Evolutionary conservation across 2,329 filamentous ascomycete species (phyloP).

Genomic region (Allantophomopsis cytisporea): DNA sequence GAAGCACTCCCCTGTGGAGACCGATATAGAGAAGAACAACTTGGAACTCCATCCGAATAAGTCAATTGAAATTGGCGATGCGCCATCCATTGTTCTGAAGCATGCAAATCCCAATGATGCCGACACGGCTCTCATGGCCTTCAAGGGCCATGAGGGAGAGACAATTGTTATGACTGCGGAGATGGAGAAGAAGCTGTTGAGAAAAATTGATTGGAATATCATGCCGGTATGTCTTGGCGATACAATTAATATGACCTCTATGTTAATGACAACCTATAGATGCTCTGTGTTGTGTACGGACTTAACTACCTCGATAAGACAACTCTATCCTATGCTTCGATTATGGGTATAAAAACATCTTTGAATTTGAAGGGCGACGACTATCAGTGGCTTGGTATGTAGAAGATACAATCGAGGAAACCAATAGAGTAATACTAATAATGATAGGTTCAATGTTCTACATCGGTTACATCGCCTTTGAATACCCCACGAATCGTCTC

Average conservation of each 20-base stretch:
- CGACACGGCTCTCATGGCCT: conserved; percentile 27
- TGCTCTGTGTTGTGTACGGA: conserved; percentile 43
- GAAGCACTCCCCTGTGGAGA: too few relatives aligned
- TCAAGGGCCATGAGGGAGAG: conserved; percentile 23
- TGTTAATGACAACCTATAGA: conserved; percentile 10
- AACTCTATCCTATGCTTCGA: conserved; percentile 31
- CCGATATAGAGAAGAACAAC: too few relatives aligned
- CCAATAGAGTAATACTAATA: too few relatives aligned
- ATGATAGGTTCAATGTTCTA: conserved; percentile 25
- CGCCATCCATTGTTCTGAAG: conserved; percentile 10
- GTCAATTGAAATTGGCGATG: not conserved
- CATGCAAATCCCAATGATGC: conserved; percentile 25
- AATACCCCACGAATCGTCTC: conserved; percentile 17
- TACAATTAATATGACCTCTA: not conserved
- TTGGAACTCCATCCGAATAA: not conserved
- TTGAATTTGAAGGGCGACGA: conserved; percentile 24
- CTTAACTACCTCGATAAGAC: conserved; percentile 39
- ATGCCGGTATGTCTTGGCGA: conserved; percentile 21
- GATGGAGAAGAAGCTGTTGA: conserved; percentile 24
- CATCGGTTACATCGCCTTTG: conserved; percentile 21
- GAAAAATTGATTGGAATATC: conserved; percentile 30
- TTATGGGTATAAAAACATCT: conserved; percentile 32
- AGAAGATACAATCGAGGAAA: too few relatives aligned
- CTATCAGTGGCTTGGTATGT: conserved; percentile 30
- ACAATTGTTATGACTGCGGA: conserved; percentile 22